These are phyloP conservation scores for Penicillium tannophilum DNA, from an alignment of 495 filamentous ascomycete genomes.

Conservation along the genomic window DNA sequence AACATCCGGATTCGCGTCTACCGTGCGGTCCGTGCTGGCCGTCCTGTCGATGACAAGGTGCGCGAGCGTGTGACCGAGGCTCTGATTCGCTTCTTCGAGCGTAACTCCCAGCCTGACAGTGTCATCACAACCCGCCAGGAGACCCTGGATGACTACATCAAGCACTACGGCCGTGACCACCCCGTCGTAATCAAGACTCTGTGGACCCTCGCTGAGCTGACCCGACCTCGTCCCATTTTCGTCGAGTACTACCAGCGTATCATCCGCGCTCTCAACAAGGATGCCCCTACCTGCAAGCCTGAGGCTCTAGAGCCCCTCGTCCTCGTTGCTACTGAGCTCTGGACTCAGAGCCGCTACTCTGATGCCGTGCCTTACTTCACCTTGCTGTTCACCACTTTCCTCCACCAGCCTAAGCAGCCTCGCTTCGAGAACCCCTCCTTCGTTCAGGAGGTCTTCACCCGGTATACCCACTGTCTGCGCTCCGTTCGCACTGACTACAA, in stretches of 20 bases:
- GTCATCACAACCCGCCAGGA: conserved; percentile 35
- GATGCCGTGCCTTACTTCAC: conserved; percentile 36
- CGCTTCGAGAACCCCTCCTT: conserved; percentile 36
- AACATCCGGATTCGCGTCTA: conserved; percentile 40
- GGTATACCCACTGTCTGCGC: conserved; percentile 38
- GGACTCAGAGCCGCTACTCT: conserved; percentile 37
- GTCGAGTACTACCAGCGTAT: conserved; percentile 44
- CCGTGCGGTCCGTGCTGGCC: conserved; percentile 29
- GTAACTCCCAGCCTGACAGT: conserved; percentile 36
- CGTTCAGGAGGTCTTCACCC: conserved; percentile 33
- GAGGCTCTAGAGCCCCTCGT: conserved; percentile 40
- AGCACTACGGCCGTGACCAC: conserved; percentile 33
- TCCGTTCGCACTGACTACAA: conserved; percentile 30
- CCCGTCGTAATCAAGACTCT: conserved; percentile 37
- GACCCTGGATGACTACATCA: conserved; percentile 34
- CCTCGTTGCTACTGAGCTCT: conserved; percentile 41
- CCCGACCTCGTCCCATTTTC: conserved; percentile 34
- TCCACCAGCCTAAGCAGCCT: conserved; percentile 32
- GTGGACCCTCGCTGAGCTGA: conserved; percentile 39
- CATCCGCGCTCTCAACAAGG: conserved; percentile 37
- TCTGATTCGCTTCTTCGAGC: conserved; percentile 35
- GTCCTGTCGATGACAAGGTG: conserved; percentile 34
- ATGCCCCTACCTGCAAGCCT: conserved; percentile 30
- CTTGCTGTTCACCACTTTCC: conserved; percentile 36
- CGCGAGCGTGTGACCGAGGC: conserved; percentile 29